Base-by-base conservation (phyloP, 2,329 filamentous ascomycete genomes). In the Ilyonectria robusta region DNA sequence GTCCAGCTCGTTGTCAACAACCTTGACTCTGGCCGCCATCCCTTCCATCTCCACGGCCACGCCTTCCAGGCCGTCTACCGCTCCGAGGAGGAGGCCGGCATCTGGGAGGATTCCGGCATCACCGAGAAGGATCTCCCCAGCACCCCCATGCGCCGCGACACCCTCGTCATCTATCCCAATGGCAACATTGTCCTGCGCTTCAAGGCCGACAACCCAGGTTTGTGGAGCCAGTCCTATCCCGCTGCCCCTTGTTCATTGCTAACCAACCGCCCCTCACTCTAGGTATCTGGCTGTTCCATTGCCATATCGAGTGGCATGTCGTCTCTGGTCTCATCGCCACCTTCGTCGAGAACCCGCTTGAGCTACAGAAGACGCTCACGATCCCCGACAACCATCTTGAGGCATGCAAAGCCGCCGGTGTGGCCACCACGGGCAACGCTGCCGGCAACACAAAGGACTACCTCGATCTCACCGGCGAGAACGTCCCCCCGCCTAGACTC, bases 231-330 rank as follows among this genome's bases (percentile, higher is more conserved):
- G 8, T 6, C 2, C 13, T 10, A 46, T 37, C 26, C 11, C 23
- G n/a, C 8, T 10, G 15, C 19, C 60, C 21, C 2, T 13, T n/a
- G 47, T 4, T 9, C 5, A 23, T 9, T 35, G n/a, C 10, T 23
- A 13, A 15, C 3, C 4, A 23, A 13, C 51, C 56, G 37, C 56
- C 29, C 23, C 19, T 5, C n/a, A 6, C 42, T n/a, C 9, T 6
- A 83, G 83, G 88, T n/a, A 82, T 92, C 51, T 93, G 90, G 90
- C 79, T 92, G 2, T 93, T 94, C 83, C 93, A 94, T 79, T 95
- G 93, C 79, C 93, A 95, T 78, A 91, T 95, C 60, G 92, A 93
- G 76, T 95, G 92, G 92, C 92, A 94, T 77, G 84, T 93, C 64
- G 81, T 86, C 7, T 89, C 89, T 2, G 92, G 92, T 26, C 84